Percentiles rank a stretch among this genome's conserved stretches.
Evolutionary conservation across 106 monocot genomes (phyloP).

Genomic region (Dendrobium catenatum): DNA sequence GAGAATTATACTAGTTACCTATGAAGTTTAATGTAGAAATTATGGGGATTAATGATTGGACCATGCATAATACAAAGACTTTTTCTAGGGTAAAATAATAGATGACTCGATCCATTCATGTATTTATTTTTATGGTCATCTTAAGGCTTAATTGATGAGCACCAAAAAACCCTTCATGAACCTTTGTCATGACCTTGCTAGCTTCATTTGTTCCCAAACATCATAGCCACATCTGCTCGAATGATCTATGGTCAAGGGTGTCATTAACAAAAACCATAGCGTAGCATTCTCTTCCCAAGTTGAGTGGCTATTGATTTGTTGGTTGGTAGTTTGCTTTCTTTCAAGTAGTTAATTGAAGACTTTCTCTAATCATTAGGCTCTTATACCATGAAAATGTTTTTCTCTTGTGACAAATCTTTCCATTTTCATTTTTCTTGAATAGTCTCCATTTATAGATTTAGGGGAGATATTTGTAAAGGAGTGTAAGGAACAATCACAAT

Average conservation of each 20-base stretch:
- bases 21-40: too few relatives aligned
- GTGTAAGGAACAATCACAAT: too few relatives aligned
- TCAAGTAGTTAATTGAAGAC: background rate
- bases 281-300: background rate
- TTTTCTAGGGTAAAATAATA: too few relatives aligned
- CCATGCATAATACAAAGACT: too few relatives aligned
- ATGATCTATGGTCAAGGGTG: background rate
- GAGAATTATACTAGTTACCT: too few relatives aligned
- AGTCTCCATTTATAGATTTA: too few relatives aligned
- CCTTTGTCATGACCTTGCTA: background rate
- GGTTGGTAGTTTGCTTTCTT: background rate
- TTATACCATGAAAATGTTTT: background rate
- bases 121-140: background rate
- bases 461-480: too few relatives aligned
- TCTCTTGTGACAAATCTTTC: too few relatives aligned
- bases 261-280: background rate
- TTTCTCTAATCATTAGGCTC: background rate
- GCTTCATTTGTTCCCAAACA: background rate
- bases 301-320: background rate
- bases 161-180: background rate
- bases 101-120: too few relatives aligned
- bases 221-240: background rate
- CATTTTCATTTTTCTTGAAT: too few relatives aligned
- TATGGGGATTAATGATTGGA: too few relatives aligned
- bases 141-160: background rate